Percentiles rank a stretch among this genome's conserved stretches.
Conservation (phyloP, 2,329 filamentous ascomycete genomes). For the Cytospora paraplurivora region DNA sequence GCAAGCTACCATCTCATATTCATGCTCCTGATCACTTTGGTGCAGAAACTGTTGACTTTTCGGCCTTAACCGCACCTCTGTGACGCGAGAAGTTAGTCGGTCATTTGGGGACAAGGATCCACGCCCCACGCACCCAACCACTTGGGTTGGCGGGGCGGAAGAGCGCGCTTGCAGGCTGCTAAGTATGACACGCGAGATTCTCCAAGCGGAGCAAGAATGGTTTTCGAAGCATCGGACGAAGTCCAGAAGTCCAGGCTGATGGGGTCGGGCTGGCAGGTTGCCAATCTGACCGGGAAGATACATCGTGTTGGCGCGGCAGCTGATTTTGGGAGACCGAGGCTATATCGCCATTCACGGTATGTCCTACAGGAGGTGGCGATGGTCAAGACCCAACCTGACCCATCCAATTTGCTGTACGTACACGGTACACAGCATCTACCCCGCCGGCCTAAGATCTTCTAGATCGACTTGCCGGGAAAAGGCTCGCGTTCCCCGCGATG, state of each 20-base stretch:
- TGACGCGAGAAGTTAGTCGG: not conserved
- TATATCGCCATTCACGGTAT: not conserved
- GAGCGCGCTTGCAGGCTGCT: slow-evolving; percentile 4
- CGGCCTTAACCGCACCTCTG: not conserved
- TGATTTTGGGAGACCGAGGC: not conserved
- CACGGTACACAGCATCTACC: not conserved
- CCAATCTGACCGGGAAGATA: not conserved
- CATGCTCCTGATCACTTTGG: not conserved
- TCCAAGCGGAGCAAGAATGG: slow-evolving; percentile 3
- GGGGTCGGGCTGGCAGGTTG: not conserved
- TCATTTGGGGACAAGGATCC: slow-evolving; percentile 1
- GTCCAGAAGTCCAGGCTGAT: not conserved
- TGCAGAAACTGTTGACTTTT: not conserved
- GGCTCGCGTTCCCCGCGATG: not conserved
- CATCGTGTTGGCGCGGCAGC: not conserved
- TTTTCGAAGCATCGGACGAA: not conserved
- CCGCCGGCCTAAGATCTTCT: not conserved
- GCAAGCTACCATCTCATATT: not conserved
- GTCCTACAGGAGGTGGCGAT: not conserved
- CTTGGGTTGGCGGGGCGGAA: slow-evolving; percentile 22
- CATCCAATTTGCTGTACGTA: not conserved
- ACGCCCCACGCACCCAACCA: slow-evolving; percentile 16
- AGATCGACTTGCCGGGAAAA: not conserved
- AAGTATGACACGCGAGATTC: slow-evolving; percentile 8
- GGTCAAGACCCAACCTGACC: not conserved